Evolutionary conservation across 179 eudicot genomes (phyloP), one percentile per base, ranked within the genome.

Genomic region (Patellifolia procumbens): DNA sequence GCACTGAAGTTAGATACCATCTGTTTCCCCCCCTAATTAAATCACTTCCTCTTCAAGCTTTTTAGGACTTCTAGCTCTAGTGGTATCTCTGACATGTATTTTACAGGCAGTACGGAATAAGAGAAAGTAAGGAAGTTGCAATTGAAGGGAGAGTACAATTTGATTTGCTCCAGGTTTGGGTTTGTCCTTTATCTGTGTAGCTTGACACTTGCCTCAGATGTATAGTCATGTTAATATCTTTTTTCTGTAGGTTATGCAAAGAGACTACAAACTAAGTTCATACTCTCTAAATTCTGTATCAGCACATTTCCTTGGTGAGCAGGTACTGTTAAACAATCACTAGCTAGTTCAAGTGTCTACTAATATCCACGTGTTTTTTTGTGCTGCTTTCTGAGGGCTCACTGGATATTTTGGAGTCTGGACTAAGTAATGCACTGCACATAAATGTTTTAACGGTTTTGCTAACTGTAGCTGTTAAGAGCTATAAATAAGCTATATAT

Each of bases 251-350:
- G 92, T 79, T 78, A 84, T 96, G 93, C 99, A 93, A 80, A 89
- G 99, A 85, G 98, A 94, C 76, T 84, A 96, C 73, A 96, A 96
- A 81, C 79, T 96, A 78, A 93, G 97, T 86, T 96, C 99, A 24
- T 96, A 96, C 79, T 96, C 99, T 3, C 83, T 96, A 59, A 96
- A 96, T 87, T 91, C 99, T 78, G 99, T 96, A 64, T 96, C 99
- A 81, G 92, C 99, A 48, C 98, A 94, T 85, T 96, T 96, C 80
- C 96, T 96, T 63, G 94, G 92, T 55, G 99, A 96, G 90, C 99
- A 96, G 97, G 99, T 88, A 80, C 84, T 62, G 11, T 20, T 11
- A 17, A 46, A 68, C 10, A 46, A 26, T 28, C 7, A 9, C 31
- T 62, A 43, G 24, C 16, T 17, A 70, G 45, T 10, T 28, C 28